Conservation (phyloP, 1,284 basidiomycete genomes). For the Heterobasidion parviporum region DNA sequence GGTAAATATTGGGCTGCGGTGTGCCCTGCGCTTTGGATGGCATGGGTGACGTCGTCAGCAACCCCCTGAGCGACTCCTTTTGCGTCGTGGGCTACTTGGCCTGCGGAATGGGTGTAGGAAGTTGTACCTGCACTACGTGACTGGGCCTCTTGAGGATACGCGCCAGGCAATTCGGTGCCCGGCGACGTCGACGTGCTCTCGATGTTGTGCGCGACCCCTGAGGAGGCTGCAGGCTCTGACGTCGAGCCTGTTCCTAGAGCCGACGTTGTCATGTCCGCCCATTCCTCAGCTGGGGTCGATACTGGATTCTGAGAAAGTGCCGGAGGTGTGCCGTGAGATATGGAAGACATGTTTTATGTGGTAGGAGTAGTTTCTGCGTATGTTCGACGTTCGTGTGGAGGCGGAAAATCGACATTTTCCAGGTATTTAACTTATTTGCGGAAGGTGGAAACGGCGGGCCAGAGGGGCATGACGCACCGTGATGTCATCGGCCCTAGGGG, state of each 20-base stretch:
- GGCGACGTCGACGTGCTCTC: neutral
- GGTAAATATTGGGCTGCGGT: conserved; percentile 20
- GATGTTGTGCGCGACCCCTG: neutral
- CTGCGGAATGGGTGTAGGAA: neutral
- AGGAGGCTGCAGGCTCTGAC: neutral
- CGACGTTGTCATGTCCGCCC: conserved; percentile 1
- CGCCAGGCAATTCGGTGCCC: neutral
- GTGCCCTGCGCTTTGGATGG: conserved; percentile 13
- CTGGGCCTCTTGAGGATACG: neutral
- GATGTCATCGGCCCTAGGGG: neutral
- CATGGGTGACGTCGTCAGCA: conserved; percentile 7
- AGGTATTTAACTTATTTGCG: neutral
- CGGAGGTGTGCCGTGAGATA: neutral
- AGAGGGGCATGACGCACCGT: neutral
- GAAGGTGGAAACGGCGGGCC: neutral
- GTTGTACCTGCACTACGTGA: neutral
- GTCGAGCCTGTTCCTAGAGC: neutral
- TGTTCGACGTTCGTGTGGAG: too few species aligned
- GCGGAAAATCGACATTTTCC: too few species aligned
- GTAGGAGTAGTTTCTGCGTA: too few species aligned
- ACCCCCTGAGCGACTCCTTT: neutral
- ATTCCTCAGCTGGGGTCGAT: conserved; percentile 3
- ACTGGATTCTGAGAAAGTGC: neutral
- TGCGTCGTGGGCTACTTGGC: neutral
- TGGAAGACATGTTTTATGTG: neutral